A percentile compares a stretch with the other conserved stretches of the same genome.
phyloP scores from a whole-genome alignment of 1,139 yeast genomes.

The Geotrichum fermentans region DNA sequence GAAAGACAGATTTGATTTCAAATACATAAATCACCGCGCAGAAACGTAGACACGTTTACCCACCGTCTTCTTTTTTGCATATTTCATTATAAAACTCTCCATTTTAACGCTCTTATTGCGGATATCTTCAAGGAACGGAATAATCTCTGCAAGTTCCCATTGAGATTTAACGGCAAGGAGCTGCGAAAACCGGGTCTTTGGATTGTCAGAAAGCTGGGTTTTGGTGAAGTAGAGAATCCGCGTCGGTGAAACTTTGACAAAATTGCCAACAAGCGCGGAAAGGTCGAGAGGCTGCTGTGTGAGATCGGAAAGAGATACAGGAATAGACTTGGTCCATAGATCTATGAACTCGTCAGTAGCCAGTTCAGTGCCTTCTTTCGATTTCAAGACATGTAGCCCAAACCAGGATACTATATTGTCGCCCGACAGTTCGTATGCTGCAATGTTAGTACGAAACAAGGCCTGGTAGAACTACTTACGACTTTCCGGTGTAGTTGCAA shows the following conservation, averaged over 20 bases:
- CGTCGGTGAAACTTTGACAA: slow-evolving; percentile 44
- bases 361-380: slow-evolving; percentile 30
- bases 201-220: slow-evolving; percentile 46
- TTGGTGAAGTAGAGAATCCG: slow-evolving; percentile 52
- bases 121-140: slow-evolving; percentile 57
- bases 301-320: slow-evolving; percentile 20
- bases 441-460: neutral
- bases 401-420: slow-evolving; percentile 51
- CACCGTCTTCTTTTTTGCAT: slow-evolving; percentile 59
- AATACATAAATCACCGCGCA: neutral
- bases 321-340: slow-evolving; percentile 30
- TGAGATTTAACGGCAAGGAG: slow-evolving; percentile 55
- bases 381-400: slow-evolving; percentile 51
- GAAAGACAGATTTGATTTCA: neutral
- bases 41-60: slow-evolving; percentile 40
- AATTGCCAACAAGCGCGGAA: slow-evolving; percentile 51
- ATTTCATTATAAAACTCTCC: slow-evolving; percentile 70
- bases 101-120: slow-evolving; percentile 55
- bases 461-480: slow-evolving; percentile 20
- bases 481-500: slow-evolving; percentile 33
- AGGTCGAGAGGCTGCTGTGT: slow-evolving; percentile 52
- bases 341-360: slow-evolving; percentile 20
- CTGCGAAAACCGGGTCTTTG: slow-evolving; percentile 52
- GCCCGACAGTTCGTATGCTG: slow-evolving; percentile 40
- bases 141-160: slow-evolving; percentile 72